Conservation (phyloP, 2,329 filamentous ascomycete species). For the Colletotrichum caudatum region DNA sequence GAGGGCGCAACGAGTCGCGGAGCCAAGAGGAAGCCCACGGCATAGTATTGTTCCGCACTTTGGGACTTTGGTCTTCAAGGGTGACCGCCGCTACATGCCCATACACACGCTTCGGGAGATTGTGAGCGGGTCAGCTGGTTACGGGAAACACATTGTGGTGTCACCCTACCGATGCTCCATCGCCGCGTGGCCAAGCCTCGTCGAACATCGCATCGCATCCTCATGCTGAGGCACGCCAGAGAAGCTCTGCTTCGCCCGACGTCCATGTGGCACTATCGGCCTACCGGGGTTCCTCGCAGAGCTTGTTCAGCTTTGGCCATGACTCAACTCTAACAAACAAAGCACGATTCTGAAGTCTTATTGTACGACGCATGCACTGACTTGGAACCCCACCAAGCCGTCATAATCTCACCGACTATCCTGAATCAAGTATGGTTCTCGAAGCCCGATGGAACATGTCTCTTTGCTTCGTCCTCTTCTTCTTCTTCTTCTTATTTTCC, state of each 20-base stretch:
- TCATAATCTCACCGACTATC: conserved; percentile 9
- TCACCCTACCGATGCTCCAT: conserved; percentile 7
- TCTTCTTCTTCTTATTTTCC: too few relatives aligned
- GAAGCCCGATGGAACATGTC: conserved; percentile 30
- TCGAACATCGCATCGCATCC: background rate
- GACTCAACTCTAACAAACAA: background rate
- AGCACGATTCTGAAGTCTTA: conserved; percentile 3
- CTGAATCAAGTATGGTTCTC: conserved; percentile 36
- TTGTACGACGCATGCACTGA: conserved; percentile 1
- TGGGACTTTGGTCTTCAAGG: conserved; percentile 9
- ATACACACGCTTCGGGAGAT: conserved; percentile 22
- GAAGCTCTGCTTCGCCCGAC: conserved; percentile 28
- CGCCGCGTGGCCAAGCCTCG: conserved; percentile 20
- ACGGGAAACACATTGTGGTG: conserved; percentile 31
- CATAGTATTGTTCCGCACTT: conserved; percentile 26
- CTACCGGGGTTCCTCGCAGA: conserved; percentile 31
- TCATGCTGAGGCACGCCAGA: conserved; percentile 1
- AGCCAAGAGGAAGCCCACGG: conserved; percentile 20
- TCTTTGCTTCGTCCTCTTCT: background rate
- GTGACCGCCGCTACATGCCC: conserved; percentile 15
- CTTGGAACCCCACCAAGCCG: conserved; percentile 2
- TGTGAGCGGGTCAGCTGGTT: conserved; percentile 30
- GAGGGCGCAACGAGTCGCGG: conserved; percentile 23
- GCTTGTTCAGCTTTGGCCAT: conserved; percentile 1
- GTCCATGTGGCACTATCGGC: conserved; percentile 30